These are phyloP conservation scores for Globisporangium orthogonon DNA, from an alignment of 352 stramenopile genomes.

Conservation along the genomic window DNA sequence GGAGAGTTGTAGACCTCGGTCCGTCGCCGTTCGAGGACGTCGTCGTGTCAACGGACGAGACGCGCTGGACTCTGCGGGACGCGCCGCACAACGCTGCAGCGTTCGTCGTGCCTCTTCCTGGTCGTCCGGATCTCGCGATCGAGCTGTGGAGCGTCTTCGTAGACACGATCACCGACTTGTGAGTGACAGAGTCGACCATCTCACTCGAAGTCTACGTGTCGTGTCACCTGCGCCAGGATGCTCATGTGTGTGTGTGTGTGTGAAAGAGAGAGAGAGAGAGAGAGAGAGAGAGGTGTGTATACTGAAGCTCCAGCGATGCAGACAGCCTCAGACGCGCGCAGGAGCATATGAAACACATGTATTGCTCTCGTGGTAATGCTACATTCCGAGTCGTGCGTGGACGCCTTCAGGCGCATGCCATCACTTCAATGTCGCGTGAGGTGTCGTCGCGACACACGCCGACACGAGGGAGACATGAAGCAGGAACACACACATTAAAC, in stretches of 20 bases:
- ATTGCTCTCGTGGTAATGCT: background rate
- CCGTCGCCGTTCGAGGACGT: background rate
- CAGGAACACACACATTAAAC: constrained; percentile 27
- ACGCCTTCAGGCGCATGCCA: background rate
- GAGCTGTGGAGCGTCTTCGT: background rate
- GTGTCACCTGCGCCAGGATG: too few species aligned
- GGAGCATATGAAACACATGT: background rate
- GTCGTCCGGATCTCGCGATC: background rate
- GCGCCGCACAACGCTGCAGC: too few species aligned
- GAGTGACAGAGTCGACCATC: too few species aligned
- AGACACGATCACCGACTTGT: background rate
- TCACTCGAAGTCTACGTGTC: too few species aligned
- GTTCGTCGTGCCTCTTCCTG: background rate
- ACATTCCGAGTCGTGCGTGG: background rate
- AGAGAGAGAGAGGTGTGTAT: too few species aligned
- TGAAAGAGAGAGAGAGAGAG: too few species aligned
- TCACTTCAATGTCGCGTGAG: background rate
- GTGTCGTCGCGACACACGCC: constrained; percentile 5
- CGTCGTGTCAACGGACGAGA: background rate
- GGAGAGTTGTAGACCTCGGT: background rate
- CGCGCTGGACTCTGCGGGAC: background rate
- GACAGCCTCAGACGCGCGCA: too few species aligned
- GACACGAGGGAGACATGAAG: constrained; percentile 1
- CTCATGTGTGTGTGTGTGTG: too few species aligned
- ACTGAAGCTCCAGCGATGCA: too few species aligned